phyloP scores from a whole-genome alignment of 2,329 filamentous ascomycete genomes.

The Arthrobotrys sphaeroides region DNA sequence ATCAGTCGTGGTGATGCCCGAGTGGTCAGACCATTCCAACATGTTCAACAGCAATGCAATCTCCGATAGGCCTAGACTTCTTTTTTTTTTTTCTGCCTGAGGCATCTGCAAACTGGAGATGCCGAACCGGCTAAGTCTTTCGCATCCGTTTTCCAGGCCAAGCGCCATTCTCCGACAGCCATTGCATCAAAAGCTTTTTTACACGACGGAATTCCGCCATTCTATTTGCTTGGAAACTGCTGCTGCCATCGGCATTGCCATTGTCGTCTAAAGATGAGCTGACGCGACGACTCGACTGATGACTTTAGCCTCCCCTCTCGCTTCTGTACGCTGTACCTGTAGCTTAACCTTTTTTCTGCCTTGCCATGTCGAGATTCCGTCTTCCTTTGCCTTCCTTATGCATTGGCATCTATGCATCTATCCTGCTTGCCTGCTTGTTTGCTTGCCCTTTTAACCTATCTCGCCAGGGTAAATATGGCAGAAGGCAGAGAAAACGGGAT shows the following conservation, averaged over 20 bases:
- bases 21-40: constrained; percentile 53
- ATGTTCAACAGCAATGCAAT: constrained; percentile 36
- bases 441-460: constrained; percentile 47
- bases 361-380: not conserved
- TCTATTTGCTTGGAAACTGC: not conserved
- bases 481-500: constrained; percentile 1
- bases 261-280: constrained; percentile 33
- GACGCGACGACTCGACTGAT: constrained; percentile 8
- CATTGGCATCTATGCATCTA: constrained; percentile 20
- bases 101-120: constrained; percentile 47
- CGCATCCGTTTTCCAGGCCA: constrained; percentile 39
- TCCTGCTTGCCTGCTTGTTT: constrained; percentile 11
- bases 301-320: constrained; percentile 27
- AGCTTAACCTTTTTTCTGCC: constrained; percentile 30
- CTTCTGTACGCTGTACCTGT: constrained; percentile 27
- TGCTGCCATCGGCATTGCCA: too few relatives aligned
- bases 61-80: constrained; percentile 48
- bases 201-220: constrained; percentile 9
- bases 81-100: constrained; percentile 6
- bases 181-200: not conserved
- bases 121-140: constrained; percentile 51
- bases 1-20: constrained; percentile 41
- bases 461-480: constrained; percentile 30
- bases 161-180: constrained; percentile 14
- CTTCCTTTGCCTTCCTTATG: constrained; percentile 39